These are phyloP conservation scores for Pythium periplocum DNA, from an alignment of 352 stramenopile species.

Conservation along the genomic window DNA sequence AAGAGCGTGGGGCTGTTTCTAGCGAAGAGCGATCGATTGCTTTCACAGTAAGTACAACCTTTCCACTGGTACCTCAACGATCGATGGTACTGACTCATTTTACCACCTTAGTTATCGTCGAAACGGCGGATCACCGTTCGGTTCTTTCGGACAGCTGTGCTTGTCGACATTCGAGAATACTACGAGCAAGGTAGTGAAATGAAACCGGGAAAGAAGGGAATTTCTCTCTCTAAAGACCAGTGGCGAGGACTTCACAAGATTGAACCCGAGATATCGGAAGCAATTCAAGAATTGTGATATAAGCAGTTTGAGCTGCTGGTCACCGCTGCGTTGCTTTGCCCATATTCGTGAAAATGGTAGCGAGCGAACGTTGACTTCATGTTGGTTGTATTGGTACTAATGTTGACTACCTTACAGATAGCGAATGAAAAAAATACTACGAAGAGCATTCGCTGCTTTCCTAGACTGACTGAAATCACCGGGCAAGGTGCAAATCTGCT, in stretches of 20 bases:
- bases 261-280: constrained; percentile 27
- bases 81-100: no score
- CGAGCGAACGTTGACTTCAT: no score
- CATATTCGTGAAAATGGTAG: no score
- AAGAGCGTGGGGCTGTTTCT: constrained; percentile 22
- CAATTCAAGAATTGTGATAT: constrained; percentile 10
- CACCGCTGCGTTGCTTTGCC: no score
- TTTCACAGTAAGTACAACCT: constrained; percentile 32
- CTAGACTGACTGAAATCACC: no score
- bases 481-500: no score
- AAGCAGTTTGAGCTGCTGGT: no score
- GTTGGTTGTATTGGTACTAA: constrained; percentile 12
- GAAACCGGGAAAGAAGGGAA: constrained; percentile 76
- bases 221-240: constrained; percentile 68
- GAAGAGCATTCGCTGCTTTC: no score
- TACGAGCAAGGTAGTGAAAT: constrained; percentile 49
- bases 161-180: constrained; percentile 72
- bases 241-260: constrained; percentile 38
- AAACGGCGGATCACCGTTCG: constrained; percentile 48
- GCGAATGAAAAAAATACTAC: constrained; percentile 3
- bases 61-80: no score
- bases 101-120: constrained; percentile 31
- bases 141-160: constrained; percentile 37
- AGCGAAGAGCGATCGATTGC: constrained; percentile 40
- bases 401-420: constrained; percentile 6